These are phyloP conservation scores for Phytophthora idaei DNA, from an alignment of 352 stramenopile species.

Conservation along the genomic window DNA sequence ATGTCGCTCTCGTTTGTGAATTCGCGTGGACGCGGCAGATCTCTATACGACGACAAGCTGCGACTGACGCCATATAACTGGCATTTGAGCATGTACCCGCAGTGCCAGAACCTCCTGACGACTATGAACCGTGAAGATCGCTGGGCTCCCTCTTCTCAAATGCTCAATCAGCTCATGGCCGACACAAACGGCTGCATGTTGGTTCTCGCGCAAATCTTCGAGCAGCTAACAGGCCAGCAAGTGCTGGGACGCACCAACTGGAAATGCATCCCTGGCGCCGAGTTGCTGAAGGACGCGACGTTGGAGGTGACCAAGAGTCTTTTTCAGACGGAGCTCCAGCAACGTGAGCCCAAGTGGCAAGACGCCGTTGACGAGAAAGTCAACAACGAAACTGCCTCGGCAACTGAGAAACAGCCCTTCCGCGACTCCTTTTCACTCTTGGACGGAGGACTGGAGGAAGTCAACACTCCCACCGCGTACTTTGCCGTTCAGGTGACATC, in stretches of 20 bases:
- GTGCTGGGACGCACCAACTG: conserved; percentile 61
- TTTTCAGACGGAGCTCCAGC: conserved; percentile 47
- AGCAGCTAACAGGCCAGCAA: conserved; percentile 51
- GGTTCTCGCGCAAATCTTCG: conserved; percentile 60
- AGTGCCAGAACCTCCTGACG: conserved; percentile 54
- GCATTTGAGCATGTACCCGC: conserved; percentile 50
- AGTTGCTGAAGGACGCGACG: conserved; percentile 48
- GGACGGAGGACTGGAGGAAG: conserved; percentile 33
- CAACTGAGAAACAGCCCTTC: conserved; percentile 37
- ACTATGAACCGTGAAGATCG: conserved; percentile 52
- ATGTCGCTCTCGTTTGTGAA: conserved; percentile 28
- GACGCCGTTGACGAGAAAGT: conserved; percentile 37
- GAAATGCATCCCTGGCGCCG: conserved; percentile 62
- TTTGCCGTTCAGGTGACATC: conserved; percentile 64
- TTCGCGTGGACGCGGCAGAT: conserved; percentile 39
- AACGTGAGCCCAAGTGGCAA: conserved; percentile 46
- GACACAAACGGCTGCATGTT: conserved; percentile 48
- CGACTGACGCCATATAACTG: conserved; percentile 64
- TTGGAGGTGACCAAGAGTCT: conserved; percentile 48
- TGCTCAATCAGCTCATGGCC: conserved; percentile 42
- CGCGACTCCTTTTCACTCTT: conserved; percentile 51
- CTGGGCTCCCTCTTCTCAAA: conserved; percentile 39
- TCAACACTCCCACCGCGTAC: conserved; percentile 38
- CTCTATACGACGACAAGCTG: conserved; percentile 47
- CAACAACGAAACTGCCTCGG: conserved; percentile 18